Evolutionary conservation across 73 alveolate genomes (phyloP), one percentile per base, ranked within the genome.

Genomic region (Breviolum minutum): DNA sequence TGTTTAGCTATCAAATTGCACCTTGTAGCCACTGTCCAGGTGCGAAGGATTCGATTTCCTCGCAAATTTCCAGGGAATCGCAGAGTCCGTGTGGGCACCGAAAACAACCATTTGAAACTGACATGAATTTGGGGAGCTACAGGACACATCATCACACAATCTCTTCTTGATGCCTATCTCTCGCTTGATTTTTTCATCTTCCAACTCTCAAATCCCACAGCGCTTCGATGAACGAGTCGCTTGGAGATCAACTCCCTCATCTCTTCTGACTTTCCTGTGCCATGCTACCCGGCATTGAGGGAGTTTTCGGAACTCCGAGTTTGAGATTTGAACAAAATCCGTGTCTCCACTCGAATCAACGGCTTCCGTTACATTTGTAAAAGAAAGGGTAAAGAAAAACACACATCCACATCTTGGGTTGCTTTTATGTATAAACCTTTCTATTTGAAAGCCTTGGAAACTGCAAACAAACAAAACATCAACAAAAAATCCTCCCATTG

Each of bases 1-100:
- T 40, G 54, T 22, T 14, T 14, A 68, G 77, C 77, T 14, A 6
- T 17, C n/a, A 14, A 32, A 14, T 1, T 14, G 83, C 83, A 32
- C 94, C 80, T 63, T 26, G 94, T 86, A 86, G 80, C 94, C 94
- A 86, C 94, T 86, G 94, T 86, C 94, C 94, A 86, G 71, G 79
- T 86, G 94, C 94, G 63, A n/a, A 10, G 71, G 90, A 81, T 68
- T 68, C 77, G 86, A 5, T 8, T 17, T 80, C 69, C 66, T 13
- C 32, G 29, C 66, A n/a, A n/a, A n/a, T n/a, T n/a, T n/a, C n/a
- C n/a, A n/a, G n/a, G n/a, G 54, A 40, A 40, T 40, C 54, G 54
- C 54, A 40, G 54, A 40, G 54, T 40, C 54, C 54, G 54, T 40
- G 54, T 40, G 54, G 54, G 54, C 54, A 40, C 54, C 5, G 54